Evolutionary conservation across 768 basidiomycete species (phyloP).

Genomic region (Sutorius australiensis): DNA sequence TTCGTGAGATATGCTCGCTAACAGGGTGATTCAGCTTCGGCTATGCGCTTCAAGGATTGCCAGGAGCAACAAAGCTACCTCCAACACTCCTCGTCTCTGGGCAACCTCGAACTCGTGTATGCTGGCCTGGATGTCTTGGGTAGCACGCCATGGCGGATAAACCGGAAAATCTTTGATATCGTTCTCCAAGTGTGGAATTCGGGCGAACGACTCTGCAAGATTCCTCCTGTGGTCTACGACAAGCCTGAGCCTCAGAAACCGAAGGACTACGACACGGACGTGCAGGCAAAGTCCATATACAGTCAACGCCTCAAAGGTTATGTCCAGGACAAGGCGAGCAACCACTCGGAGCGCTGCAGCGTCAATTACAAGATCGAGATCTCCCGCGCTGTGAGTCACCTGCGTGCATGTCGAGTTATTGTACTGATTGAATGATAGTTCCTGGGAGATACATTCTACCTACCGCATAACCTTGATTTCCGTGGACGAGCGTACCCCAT

Average conservation of each 20-base stretch:
- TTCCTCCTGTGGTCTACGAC: conserved; percentile 72
- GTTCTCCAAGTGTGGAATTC: conserved; percentile 84
- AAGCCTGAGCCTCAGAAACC: conserved; percentile 56
- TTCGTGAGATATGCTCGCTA: background rate
- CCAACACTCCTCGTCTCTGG: conserved; percentile 62
- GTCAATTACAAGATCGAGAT: conserved; percentile 98
- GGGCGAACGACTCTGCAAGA: conserved; percentile 76
- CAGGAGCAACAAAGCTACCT: conserved; percentile 81
- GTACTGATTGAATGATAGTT: conserved; percentile 46
- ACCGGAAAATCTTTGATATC: conserved; percentile 69
- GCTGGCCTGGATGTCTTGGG: conserved; percentile 89
- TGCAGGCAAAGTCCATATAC: conserved; percentile 53
- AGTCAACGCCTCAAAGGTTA: conserved; percentile 52
- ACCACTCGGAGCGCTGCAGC: conserved; percentile 88
- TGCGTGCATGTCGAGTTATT: background rate
- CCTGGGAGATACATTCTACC: conserved; percentile 81
- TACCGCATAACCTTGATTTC: conserved; percentile 97
- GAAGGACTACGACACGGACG: conserved; percentile 44
- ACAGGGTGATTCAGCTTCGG: conserved; percentile 41
- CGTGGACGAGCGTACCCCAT: conserved; percentile 96
- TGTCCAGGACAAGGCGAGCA: conserved; percentile 62
- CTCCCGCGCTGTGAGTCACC: conserved; percentile 69
- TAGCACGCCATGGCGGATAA: conserved; percentile 87
- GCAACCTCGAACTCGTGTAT: conserved; percentile 80
- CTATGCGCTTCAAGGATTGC: conserved; percentile 93